Conservation (phyloP, 2,329 filamentous ascomycete genomes). For the Laburnicola sp. region DNA sequence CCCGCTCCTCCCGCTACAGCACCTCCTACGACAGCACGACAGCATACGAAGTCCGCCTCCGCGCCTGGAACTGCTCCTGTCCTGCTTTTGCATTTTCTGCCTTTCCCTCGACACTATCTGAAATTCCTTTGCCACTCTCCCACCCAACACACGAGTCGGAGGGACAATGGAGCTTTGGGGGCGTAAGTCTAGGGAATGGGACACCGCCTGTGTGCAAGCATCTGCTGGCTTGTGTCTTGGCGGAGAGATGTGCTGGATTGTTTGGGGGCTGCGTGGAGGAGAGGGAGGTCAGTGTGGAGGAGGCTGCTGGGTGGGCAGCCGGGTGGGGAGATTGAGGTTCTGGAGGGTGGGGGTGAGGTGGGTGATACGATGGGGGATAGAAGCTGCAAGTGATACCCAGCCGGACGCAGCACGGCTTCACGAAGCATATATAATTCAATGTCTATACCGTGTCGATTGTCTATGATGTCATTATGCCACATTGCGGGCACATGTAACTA, state of each 20-base stretch:
- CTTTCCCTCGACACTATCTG: conserved; percentile 52
- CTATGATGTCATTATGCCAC: conserved; percentile 33
- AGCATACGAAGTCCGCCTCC: conserved; percentile 71
- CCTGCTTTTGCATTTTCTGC: conserved; percentile 77
- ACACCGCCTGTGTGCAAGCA: conserved; percentile 79
- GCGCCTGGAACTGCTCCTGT: conserved; percentile 87
- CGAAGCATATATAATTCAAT: background rate
- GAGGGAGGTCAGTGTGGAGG: conserved; percentile 60
- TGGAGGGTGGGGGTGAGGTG: too few relatives aligned
- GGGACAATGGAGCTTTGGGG: conserved; percentile 53
- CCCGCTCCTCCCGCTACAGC: conserved; percentile 42
- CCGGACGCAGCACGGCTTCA: conserved; percentile 25
- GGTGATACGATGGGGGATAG: background rate
- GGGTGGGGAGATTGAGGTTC: conserved; percentile 38
- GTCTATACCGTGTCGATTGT: conserved; percentile 20
- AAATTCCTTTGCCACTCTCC: conserved; percentile 11
- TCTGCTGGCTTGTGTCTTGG: conserved; percentile 78
- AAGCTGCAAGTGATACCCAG: conserved; percentile 25
- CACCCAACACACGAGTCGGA: background rate
- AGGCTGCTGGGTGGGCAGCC: conserved; percentile 70
- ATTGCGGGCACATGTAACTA: conserved; percentile 2
- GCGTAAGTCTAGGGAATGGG: conserved; percentile 47
- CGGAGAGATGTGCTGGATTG: conserved; percentile 63
- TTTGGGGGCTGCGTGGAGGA: conserved; percentile 62
- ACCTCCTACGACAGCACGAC: conserved; percentile 32